A percentile compares a stretch with the other conserved stretches of the same genome.
Conservation (phyloP, 2,329 filamentous ascomycete genomes). For the Trichoderma sp. region DNA sequence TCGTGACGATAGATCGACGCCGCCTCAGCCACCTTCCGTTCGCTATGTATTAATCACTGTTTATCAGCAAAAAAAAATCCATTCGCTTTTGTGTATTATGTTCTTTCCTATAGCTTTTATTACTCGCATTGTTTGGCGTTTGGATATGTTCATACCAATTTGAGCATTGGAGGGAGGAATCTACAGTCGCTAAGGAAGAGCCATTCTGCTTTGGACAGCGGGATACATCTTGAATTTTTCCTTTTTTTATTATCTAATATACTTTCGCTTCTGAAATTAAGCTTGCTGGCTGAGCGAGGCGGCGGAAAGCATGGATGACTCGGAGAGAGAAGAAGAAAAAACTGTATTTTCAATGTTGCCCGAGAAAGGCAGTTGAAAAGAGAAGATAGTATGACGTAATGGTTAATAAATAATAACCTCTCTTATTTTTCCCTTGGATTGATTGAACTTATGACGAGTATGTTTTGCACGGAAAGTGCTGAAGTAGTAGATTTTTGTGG, state of each 20-base stretch:
- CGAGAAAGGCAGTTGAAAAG: slow-evolving; percentile 4
- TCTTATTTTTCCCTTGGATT: not conserved
- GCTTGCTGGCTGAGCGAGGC: slow-evolving; percentile 24
- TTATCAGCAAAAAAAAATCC: slow-evolving; percentile 2
- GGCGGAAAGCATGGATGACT: not conserved
- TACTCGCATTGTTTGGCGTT: slow-evolving; percentile 29
- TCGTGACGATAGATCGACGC: slow-evolving; percentile 29
- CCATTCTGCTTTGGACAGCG: slow-evolving; percentile 30
- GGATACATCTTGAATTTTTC: not conserved
- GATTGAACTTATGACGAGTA: not conserved
- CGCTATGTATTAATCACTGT: slow-evolving; percentile 5
- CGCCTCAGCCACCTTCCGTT: slow-evolving; percentile 18
- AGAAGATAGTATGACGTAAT: slow-evolving; percentile 21
- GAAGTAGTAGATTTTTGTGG: not conserved
- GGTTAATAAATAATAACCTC: slow-evolving; percentile 15
- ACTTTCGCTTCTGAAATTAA: slow-evolving; percentile 25
- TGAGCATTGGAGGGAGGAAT: slow-evolving; percentile 23
- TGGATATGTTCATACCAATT: slow-evolving; percentile 28
- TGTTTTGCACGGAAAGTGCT: not conserved
- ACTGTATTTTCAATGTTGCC: slow-evolving; percentile 17
- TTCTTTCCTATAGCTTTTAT: not conserved
- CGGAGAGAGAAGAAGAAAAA: slow-evolving; percentile 6
- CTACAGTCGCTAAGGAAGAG: slow-evolving; percentile 32
- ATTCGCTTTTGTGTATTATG: slow-evolving; percentile 12
- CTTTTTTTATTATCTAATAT: slow-evolving; percentile 16